Base-by-base conservation (phyloP, 768 basidiomycete genomes). In the Russula earlei region DNA sequence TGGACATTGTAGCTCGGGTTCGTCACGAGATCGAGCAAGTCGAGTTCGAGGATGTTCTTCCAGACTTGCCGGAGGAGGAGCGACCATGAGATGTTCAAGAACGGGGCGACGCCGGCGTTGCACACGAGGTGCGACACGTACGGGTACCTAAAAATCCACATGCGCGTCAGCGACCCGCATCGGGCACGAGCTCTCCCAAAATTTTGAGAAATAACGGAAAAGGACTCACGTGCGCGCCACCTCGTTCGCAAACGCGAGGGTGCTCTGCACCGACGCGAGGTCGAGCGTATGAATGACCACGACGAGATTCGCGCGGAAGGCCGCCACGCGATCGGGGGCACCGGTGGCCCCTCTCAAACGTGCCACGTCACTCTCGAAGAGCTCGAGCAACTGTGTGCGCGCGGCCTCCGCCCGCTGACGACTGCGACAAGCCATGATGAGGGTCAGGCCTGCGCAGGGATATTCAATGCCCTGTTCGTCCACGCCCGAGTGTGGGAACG, bases 361-460 rank as follows among this genome's bases (percentile, higher is more conserved):
- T 5, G 64, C 67, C 24, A 87, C 73, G 45, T 82, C 75, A 2
- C 69, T 63, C 62, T 91, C 85, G 31, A 88, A 69, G 40, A 77
- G 70, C 2, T 61, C 51, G 31, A 78, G 71, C 4, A 91, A 72
- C 49, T 79, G 72, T n/a, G 67, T 65, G 31, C 78, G 75, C 12
- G 90, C 87, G 14, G 64, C 74, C 57, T 82, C 77, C 2, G 84
- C 91, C 4, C 83, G 77, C 58, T 78, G 74, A 37, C 68, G 71
- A 60, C 74, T 87, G 51, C 91, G 77, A 66, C 91, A 92, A 0
- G 89, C 91, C 77, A 93, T 75, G 59, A 93, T 80, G 24, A 93
- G 71, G 0, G 85, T 90, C 45, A 90, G 63, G 6, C 82, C 82
- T 17, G 76, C 72, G 62, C 74, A 80, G 8, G 69, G 67, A 12